Evolutionary conservation across 1,284 basidiomycete species (phyloP).

Genomic region (Athelia psychrophila): DNA sequence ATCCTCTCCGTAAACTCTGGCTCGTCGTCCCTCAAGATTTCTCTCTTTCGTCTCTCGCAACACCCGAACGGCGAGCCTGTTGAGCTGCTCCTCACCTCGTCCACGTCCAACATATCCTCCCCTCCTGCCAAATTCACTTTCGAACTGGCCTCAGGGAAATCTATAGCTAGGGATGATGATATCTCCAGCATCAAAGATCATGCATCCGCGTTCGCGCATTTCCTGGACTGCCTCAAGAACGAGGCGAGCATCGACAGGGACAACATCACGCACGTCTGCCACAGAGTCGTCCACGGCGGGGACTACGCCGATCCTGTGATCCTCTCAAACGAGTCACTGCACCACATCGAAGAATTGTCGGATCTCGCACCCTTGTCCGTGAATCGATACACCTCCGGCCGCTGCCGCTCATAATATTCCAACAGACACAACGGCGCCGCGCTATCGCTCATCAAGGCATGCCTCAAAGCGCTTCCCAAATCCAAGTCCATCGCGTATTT

Average conservation of each 20-base stretch:
- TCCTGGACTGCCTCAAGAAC: conserved; percentile 47
- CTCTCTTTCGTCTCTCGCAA: conserved; percentile 45
- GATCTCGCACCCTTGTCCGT: conserved; percentile 80
- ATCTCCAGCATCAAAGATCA: conserved; percentile 48
- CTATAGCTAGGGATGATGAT: conserved; percentile 34
- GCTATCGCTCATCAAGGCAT: conserved; percentile 59
- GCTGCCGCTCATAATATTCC: no score
- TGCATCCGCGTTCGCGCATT: conserved; percentile 60
- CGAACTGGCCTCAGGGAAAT: conserved; percentile 21
- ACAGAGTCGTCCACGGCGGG: conserved; percentile 84
- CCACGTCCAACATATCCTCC: conserved; percentile 54
- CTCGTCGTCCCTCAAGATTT: conserved; percentile 77
- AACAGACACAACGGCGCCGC: conserved; percentile 61
- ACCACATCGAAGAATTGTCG: conserved; percentile 72
- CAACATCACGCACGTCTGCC: conserved; percentile 56
- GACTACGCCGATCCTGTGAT: conserved; percentile 65
- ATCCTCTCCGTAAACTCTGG: conserved; percentile 70
- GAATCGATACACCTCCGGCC: background rate
- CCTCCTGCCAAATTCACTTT: conserved; percentile 53
- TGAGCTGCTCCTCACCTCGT: conserved; percentile 45
- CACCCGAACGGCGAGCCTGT: conserved; percentile 32
- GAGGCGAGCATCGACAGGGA: conserved; percentile 41
- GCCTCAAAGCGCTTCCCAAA: conserved; percentile 59
- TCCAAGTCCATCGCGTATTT: conserved; percentile 72
- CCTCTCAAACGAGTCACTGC: conserved; percentile 59